A percentile compares a stretch with the other conserved stretches of the same genome.
phyloP scores from a whole-genome alignment of 306 rosid genomes.

The Alnus rubra region DNA sequence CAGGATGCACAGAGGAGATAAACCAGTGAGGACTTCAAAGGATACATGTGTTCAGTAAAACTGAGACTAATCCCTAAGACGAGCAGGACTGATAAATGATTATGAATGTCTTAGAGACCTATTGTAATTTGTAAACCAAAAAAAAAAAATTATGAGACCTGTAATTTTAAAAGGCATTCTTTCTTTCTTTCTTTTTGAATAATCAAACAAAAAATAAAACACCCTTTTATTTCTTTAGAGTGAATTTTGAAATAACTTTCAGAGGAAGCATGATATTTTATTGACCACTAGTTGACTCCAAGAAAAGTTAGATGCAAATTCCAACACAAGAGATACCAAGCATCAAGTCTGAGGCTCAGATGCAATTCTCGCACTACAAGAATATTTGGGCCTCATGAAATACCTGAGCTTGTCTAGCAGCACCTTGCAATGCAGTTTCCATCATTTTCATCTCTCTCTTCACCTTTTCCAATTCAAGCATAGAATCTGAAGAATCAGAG shows the following conservation, averaged over 20 bases:
- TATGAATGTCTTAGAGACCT: background rate
- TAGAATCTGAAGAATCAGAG: slow-evolving; percentile 43
- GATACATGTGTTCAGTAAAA: background rate
- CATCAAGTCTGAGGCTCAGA: slow-evolving; percentile 11
- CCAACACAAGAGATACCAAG: slow-evolving; percentile 15
- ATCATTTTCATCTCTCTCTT: slow-evolving; percentile 87
- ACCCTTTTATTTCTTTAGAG: background rate
- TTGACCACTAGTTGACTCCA: background rate
- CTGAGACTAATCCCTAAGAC: background rate
- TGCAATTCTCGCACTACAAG: slow-evolving; percentile 19
- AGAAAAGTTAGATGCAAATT: background rate
- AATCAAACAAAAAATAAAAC: background rate
- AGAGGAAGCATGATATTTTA: background rate
- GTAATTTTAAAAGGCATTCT: background rate
- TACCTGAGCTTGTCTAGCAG: slow-evolving; percentile 99
- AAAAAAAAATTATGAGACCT: background rate
- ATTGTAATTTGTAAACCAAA: background rate
- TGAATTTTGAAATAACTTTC: background rate
- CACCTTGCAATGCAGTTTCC: slow-evolving; percentile 98
- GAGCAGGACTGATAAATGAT: background rate
- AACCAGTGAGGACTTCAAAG: background rate
- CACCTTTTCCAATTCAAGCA: slow-evolving; percentile 67
- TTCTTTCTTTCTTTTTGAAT: background rate
- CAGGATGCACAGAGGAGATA: background rate
- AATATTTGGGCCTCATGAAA: slow-evolving; percentile 23